phyloP scores from a whole-genome alignment of 2,329 filamentous ascomycete genomes.

The Gliomastix tumulicola region DNA sequence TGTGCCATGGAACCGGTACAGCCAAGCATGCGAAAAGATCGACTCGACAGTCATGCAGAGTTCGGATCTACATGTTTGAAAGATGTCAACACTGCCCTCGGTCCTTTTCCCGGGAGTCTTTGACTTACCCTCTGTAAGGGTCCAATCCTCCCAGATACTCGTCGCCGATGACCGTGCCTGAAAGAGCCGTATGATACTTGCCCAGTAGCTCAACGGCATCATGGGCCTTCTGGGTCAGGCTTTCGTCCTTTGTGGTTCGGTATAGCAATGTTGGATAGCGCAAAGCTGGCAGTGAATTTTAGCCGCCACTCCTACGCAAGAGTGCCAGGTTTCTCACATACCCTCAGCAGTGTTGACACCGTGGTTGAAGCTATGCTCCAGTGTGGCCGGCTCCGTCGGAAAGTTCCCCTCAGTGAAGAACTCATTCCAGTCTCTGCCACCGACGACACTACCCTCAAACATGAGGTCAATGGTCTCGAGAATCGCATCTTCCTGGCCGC shows the following conservation, averaged over 20 bases:
- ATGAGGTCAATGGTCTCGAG: slow-evolving; percentile 27
- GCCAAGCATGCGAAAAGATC: slow-evolving; percentile 16
- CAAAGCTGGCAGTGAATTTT: slow-evolving; percentile 13
- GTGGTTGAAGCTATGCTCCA: slow-evolving; percentile 22
- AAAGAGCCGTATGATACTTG: slow-evolving; percentile 24
- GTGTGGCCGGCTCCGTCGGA: slow-evolving; percentile 3
- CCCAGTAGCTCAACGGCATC: slow-evolving; percentile 22
- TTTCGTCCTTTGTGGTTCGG: slow-evolving; percentile 23
- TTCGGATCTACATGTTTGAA: slow-evolving; percentile 11
- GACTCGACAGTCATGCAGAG: slow-evolving; percentile 18
- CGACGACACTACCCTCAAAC: slow-evolving; percentile 15
- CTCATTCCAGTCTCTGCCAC: slow-evolving; percentile 20
- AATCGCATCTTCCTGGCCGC: slow-evolving; percentile 17
- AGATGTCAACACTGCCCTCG: too few relatives aligned
- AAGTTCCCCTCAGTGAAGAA: slow-evolving; percentile 18
- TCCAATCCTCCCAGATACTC: slow-evolving; percentile 24
- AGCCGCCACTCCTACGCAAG: too few relatives aligned
- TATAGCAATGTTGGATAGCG: slow-evolving; percentile 26
- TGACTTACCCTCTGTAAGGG: slow-evolving; percentile 17
- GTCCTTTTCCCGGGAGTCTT: too few relatives aligned
- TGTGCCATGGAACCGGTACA: slow-evolving; percentile 17
- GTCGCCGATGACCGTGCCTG: slow-evolving; percentile 28
- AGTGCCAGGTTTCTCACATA: too few relatives aligned
- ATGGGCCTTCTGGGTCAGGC: slow-evolving; percentile 19
- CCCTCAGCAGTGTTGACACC: slow-evolving; percentile 30